Evolutionary conservation across 768 basidiomycete genomes (phyloP).

Genomic region (Auriscalpium orientale): DNA sequence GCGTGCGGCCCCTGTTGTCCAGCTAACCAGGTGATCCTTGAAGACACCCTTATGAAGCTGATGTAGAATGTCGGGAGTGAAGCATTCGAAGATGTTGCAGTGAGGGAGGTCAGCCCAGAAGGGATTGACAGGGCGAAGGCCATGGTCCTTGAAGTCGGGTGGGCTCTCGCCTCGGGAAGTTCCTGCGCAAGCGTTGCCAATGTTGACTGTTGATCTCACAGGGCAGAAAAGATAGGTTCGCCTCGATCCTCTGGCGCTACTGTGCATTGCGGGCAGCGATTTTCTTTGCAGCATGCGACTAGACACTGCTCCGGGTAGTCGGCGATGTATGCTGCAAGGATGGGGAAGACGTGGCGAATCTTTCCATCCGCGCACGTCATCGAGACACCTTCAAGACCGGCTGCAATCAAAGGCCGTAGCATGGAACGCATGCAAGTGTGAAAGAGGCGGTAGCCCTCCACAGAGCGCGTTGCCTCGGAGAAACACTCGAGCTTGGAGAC

Average conservation of each 20-base stretch:
- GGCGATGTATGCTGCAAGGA: conserved; percentile 31
- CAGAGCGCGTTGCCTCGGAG: conserved; percentile 13
- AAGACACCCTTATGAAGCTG: conserved; percentile 42
- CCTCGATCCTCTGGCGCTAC: conserved; percentile 6
- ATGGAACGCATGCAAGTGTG: conserved; percentile 30
- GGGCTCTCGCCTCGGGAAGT: neutral
- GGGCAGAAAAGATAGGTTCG: neutral
- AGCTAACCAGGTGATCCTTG: conserved; percentile 33
- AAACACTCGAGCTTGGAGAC: conserved; percentile 26
- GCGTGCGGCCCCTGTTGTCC: conserved; percentile 12
- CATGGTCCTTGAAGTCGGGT: conserved; percentile 4
- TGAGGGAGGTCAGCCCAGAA: conserved; percentile 28
- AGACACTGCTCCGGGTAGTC: conserved; percentile 42
- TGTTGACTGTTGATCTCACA: conserved; percentile 4
- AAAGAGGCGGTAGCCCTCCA: conserved; percentile 24
- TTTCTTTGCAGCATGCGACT: conserved; percentile 20
- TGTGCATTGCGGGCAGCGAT: conserved; percentile 11
- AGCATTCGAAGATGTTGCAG: conserved; percentile 27
- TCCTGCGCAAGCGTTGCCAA: neutral
- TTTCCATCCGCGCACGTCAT: conserved; percentile 32
- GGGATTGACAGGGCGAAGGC: conserved; percentile 20
- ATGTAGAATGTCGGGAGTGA: conserved; percentile 38
- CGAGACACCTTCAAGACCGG: conserved; percentile 23
- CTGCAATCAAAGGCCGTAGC: conserved; percentile 24
- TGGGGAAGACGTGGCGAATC: conserved; percentile 25